Evolutionary conservation across 2,329 filamentous ascomycete species (phyloP).

Genomic region (Talaromyces atroroseus): DNA sequence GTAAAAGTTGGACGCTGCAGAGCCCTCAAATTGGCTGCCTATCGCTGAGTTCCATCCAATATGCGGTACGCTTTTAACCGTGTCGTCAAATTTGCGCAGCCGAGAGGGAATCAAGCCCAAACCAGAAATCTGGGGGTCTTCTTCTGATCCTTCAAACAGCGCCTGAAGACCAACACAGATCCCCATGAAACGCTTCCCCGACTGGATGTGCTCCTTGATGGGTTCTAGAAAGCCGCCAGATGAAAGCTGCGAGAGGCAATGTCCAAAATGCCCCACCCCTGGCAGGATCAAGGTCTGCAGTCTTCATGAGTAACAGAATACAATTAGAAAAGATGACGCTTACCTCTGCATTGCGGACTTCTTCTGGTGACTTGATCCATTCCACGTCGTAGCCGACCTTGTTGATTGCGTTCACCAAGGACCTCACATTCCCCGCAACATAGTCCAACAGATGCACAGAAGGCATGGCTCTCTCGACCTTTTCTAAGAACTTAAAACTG

Average conservation of each 20-base stretch:
- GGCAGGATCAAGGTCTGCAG: constrained; percentile 87
- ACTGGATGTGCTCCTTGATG: constrained; percentile 72
- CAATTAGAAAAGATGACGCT: constrained; percentile 20
- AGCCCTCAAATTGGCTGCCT: constrained; percentile 36
- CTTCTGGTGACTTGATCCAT: constrained; percentile 81
- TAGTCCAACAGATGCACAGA: constrained; percentile 63
- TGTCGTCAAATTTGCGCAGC: constrained; percentile 71
- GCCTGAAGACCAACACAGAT: constrained; percentile 95
- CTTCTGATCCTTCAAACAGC: constrained; percentile 78
- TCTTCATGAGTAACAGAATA: constrained; percentile 6
- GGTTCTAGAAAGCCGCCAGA: constrained; percentile 78
- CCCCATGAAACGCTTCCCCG: constrained; percentile 96
- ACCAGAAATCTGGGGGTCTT: constrained; percentile 66
- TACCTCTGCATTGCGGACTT: constrained; percentile 81
- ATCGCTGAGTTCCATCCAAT: constrained; percentile 97
- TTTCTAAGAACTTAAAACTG: not conserved
- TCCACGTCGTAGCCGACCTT: constrained; percentile 88
- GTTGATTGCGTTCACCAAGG: constrained; percentile 94
- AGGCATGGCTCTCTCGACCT: constrained; percentile 33
- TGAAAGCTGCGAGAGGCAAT: constrained; percentile 81
- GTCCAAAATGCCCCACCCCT: constrained; percentile 94
- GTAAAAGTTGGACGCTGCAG: constrained; percentile 58
- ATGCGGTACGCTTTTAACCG: constrained; percentile 86
- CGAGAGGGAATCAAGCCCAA: constrained; percentile 67
- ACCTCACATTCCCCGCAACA: constrained; percentile 92